Base-by-base conservation (phyloP, 495 filamentous ascomycete species). In the Penicillium odoratum region DNA sequence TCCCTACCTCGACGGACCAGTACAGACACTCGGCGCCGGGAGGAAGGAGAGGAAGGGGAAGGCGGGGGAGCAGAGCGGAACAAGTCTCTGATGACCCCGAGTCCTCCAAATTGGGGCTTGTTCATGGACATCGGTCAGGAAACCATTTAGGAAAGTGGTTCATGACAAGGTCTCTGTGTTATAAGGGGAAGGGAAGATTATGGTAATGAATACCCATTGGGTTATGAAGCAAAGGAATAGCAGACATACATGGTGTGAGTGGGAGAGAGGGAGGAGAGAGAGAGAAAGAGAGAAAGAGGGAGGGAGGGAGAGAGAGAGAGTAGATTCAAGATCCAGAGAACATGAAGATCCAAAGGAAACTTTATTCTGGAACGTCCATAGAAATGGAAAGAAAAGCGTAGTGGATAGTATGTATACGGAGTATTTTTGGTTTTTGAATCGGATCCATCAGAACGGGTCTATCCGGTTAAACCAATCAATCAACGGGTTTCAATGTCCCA, bases 101-200 rank as follows among this genome's bases (percentile, higher is more conserved):
- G 60, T 69, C 72, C 72, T 67, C 69, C 65, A 65, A 69, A 48
- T 59, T 70, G 70, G 61, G 68, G 60, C 58, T 76, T 66, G 51
- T 75, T 71, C 59, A 66, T 63, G 68, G 72, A 74, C 72, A 78
- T 77, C 64, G 67, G 68, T 70, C 71, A 71, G 59, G 60, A 60
- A 59, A 56, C 66, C 67, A 70, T 70, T 61, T 58, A 70, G 61
- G 56, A 34, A 55, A 50, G 29, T 29, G 26, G 44, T 36, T 66
- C 63, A 68, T 68, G 64, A 63, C 62, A 68, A 40, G 33, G 50
- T n/a, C 38, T 40, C 25, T 7, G 33, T 25, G 49, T 31, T 16
- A 16, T 31, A 56, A 47, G 33, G 49, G 36, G 51, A 30, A 43
- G 40, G 52, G 28, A 42, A 30, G 43, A 56, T 33, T 21, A 57